Percentiles rank a stretch among this genome's conserved stretches.
Conservation (phyloP, 345 rosid genomes). For the Mercurialis annua region DNA sequence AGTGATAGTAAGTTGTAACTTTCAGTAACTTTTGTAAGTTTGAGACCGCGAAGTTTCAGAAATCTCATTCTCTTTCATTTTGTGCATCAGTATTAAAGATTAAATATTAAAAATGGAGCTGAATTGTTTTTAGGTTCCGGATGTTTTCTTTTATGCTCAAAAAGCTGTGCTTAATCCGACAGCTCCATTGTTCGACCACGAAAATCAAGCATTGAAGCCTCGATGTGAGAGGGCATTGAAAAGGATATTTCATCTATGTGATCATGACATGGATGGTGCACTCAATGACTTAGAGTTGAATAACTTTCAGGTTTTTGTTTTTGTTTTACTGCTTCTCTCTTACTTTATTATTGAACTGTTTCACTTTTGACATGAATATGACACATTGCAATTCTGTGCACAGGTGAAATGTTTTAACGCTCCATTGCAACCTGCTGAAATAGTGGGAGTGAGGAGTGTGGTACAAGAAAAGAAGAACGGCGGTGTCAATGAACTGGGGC, state of each 20-base stretch:
- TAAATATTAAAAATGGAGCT: constrained; percentile 1
- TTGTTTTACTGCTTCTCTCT: not conserved
- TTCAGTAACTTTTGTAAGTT: not conserved
- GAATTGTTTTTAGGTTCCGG: constrained; percentile 58
- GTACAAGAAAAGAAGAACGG: constrained; percentile 75
- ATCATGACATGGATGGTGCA: constrained; percentile 73
- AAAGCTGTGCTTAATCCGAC: constrained; percentile 85
- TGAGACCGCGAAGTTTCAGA: not conserved
- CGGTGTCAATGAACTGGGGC: constrained; percentile 78
- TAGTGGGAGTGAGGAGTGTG: constrained; percentile 69
- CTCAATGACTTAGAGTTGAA: constrained; percentile 79
- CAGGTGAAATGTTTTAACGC: constrained; percentile 76
- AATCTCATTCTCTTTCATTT: not conserved
- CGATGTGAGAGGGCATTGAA: constrained; percentile 71
- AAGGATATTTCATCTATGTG: constrained; percentile 72
- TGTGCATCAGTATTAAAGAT: not conserved
- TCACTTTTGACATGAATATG: constrained; percentile 2
- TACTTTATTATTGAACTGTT: not conserved
- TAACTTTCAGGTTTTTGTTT: constrained; percentile 64
- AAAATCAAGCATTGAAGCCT: constrained; percentile 58
- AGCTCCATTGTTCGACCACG: constrained; percentile 77
- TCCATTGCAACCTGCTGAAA: constrained; percentile 71
- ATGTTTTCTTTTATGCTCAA: constrained; percentile 75
- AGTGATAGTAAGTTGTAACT: not conserved
- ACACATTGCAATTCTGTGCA: constrained; percentile 24